phyloP scores from a whole-genome alignment of 2,329 filamentous ascomycete species.

The Parastagonospora avenae region DNA sequence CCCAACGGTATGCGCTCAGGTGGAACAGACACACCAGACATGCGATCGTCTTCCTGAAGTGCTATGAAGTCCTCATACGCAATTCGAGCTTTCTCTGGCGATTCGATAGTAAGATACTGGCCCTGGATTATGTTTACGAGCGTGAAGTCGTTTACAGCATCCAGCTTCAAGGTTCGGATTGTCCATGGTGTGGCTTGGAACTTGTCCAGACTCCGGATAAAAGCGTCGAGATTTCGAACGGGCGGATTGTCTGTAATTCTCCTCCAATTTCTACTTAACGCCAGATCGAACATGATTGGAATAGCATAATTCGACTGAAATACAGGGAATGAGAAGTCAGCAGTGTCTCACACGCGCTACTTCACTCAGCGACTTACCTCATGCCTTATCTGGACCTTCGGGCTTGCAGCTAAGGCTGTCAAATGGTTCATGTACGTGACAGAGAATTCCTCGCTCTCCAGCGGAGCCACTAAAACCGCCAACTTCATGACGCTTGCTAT shows the following conservation, averaged over 20 bases:
- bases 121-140: slow-evolving; percentile 54
- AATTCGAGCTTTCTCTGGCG: slow-evolving; percentile 46
- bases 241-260: slow-evolving; percentile 47
- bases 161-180: slow-evolving; percentile 46
- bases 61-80: slow-evolving; percentile 48
- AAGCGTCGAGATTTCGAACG: slow-evolving; percentile 50
- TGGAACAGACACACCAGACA: slow-evolving; percentile 13
- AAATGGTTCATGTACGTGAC: slow-evolving; percentile 49
- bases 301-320: slow-evolving; percentile 53
- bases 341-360: too few relatives aligned
- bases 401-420: slow-evolving; percentile 52
- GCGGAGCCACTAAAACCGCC: slow-evolving; percentile 49
- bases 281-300: slow-evolving; percentile 51
- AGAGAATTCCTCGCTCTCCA: slow-evolving; percentile 47
- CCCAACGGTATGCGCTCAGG: slow-evolving; percentile 42
- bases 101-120: slow-evolving; percentile 51
- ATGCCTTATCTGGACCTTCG: slow-evolving; percentile 59
- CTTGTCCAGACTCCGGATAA: slow-evolving; percentile 51
- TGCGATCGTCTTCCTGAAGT: slow-evolving; percentile 37
- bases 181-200: slow-evolving; percentile 49
- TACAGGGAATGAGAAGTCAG: too few relatives aligned
- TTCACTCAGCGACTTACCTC: slow-evolving; percentile 31
- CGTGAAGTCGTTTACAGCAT: slow-evolving; percentile 51
- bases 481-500: slow-evolving; percentile 56
- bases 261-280: slow-evolving; percentile 42